These are phyloP conservation scores for Boechera retrofracta DNA, from an alignment of 345 rosid species.

Conservation along the genomic window DNA sequence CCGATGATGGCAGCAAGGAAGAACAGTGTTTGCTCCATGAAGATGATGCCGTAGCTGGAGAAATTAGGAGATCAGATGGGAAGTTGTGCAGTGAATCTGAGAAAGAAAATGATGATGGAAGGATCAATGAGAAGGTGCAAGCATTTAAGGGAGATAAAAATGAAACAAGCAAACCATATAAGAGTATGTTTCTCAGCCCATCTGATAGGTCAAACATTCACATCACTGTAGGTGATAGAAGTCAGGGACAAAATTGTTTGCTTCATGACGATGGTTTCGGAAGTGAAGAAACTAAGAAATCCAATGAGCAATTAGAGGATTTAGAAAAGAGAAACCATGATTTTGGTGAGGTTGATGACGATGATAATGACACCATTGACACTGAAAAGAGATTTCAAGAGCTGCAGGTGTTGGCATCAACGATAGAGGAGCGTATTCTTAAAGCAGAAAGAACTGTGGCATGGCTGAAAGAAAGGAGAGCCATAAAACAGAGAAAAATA, in stretches of 20 bases:
- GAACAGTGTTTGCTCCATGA: too few relatives aligned
- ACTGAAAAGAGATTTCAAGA: not conserved
- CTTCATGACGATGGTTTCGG: not conserved
- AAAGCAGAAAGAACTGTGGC: conserved; percentile 1
- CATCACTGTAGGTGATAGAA: not conserved
- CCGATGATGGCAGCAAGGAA: not conserved
- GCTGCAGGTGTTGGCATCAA: not conserved
- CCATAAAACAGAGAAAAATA: not conserved
- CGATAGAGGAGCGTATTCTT: not conserved
- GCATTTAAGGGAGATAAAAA: not conserved
- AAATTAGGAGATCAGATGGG: too few relatives aligned
- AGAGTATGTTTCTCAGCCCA: not conserved
- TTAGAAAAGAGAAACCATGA: not conserved
- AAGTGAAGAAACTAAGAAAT: not conserved
- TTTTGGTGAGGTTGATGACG: not conserved
- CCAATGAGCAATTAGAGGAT: not conserved
- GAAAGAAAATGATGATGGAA: not conserved
- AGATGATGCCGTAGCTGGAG: too few relatives aligned
- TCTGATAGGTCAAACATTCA: conserved; percentile 14
- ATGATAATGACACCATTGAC: not conserved
- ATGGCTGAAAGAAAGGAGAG: not conserved
- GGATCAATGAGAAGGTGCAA: too few relatives aligned
- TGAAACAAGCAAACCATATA: not conserved
- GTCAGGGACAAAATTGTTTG: not conserved
- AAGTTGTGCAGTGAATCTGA: not conserved